phyloP scores from a whole-genome alignment of 768 basidiomycete species.

The Pleurotus citrinopileatus region DNA sequence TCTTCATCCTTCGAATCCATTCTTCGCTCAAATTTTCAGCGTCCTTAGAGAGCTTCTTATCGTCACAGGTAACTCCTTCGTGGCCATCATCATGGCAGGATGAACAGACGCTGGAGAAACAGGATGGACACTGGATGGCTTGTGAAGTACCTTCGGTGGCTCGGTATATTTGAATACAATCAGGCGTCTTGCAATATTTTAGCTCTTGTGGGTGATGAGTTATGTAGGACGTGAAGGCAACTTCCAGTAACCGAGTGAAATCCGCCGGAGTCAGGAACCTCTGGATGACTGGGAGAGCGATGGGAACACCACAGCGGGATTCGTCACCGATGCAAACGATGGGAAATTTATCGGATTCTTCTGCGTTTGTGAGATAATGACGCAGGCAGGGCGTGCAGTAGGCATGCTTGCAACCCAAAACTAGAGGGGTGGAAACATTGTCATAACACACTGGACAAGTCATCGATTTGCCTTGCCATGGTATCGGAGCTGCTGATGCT shows the following conservation, averaged over 20 bases:
- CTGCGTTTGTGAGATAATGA: constrained; percentile 40
- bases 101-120: constrained; percentile 43
- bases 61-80: constrained; percentile 49
- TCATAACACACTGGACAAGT: constrained; percentile 58
- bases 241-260: constrained; percentile 52
- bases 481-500: too few relatives aligned
- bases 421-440: constrained; percentile 34
- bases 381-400: constrained; percentile 49
- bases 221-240: constrained; percentile 53
- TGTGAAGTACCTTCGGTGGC: constrained; percentile 8
- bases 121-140: constrained; percentile 13
- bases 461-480: too few relatives aligned
- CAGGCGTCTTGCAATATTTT: constrained; percentile 69
- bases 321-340: constrained; percentile 62
- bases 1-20: constrained; percentile 39
- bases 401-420: constrained; percentile 44
- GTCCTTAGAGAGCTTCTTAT: constrained; percentile 24
- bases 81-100: constrained; percentile 48
- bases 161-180: constrained; percentile 67
- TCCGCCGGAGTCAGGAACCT: constrained; percentile 46
- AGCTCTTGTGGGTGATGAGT: constrained; percentile 54
- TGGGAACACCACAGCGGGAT: constrained; percentile 47
- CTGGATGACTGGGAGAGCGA: constrained; percentile 52
- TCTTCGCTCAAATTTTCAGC: constrained; percentile 34
- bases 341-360: constrained; percentile 50